A percentile compares a stretch with the other conserved stretches of the same genome.
These are phyloP conservation scores for Somion occarium DNA, from an alignment of 1,284 basidiomycete species.

Conservation along the genomic window DNA sequence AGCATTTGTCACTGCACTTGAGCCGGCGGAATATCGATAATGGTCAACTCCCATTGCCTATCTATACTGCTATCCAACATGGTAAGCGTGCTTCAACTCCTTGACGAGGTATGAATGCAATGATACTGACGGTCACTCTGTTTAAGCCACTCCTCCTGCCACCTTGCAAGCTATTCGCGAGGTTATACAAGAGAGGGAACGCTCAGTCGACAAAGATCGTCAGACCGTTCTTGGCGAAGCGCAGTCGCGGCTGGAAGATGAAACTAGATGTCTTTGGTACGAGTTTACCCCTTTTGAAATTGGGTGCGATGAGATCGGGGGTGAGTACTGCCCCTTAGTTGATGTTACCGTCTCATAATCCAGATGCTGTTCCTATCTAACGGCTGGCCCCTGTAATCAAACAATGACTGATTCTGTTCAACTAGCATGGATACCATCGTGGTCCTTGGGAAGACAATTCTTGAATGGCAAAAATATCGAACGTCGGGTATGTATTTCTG, in stretches of 20 bases:
- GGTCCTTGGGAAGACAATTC: slow-evolving; percentile 35
- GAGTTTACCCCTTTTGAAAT: slow-evolving; percentile 39
- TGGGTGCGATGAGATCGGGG: slow-evolving; percentile 38
- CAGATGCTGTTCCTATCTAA: background rate
- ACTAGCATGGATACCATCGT: slow-evolving; percentile 38
- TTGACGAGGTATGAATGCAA: background rate
- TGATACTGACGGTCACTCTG: background rate
- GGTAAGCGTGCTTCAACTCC: slow-evolving; percentile 16
- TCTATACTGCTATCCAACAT: slow-evolving; percentile 35
- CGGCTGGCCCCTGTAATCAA: background rate
- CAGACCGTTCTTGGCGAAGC: slow-evolving; percentile 13
- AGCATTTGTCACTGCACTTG: slow-evolving; percentile 32
- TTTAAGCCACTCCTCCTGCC: slow-evolving; percentile 23
- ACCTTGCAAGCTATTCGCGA: slow-evolving; percentile 18
- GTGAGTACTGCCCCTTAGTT: slow-evolving; percentile 14
- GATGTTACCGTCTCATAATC: background rate
- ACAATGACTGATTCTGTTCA: background rate
- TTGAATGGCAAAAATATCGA: slow-evolving; percentile 30
- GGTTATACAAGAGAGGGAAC: slow-evolving; percentile 13
- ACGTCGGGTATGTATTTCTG: slow-evolving; percentile 21
- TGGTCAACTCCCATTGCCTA: slow-evolving; percentile 33
- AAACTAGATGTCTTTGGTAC: slow-evolving; percentile 33
- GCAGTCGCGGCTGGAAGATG: slow-evolving; percentile 19
- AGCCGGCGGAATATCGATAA: slow-evolving; percentile 29
- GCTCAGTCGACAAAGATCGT: slow-evolving; percentile 15